Evolutionary conservation across 306 rosid genomes (phyloP), one percentile per base, ranked within the genome.

Genomic region (Cucumis sativus): DNA sequence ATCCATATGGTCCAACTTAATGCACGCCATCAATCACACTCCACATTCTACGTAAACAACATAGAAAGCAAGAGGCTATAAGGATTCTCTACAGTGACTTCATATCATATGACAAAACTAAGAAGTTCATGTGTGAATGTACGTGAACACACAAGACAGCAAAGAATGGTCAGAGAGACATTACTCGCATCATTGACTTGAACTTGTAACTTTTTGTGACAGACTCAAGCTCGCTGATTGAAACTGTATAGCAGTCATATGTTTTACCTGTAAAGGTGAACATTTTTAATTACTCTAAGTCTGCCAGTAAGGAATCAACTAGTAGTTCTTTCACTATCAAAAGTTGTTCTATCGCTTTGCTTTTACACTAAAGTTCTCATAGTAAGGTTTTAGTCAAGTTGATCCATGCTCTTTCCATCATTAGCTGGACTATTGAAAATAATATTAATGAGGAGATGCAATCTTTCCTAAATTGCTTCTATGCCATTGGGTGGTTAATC

Each of bases 141-240:
- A 54, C 35, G 13, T 25, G 33, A 39, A 49, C 6, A 84, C 18
- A 16, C 13, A 77, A 51, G 74, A 33, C 72, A 56, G 20, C 39
- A 39, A 76, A 57, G 74, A 75, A 55, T 80, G 79, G 76, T 63
- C 60, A 78, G 80, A 72, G 79, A 82, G 79, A 69, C 64, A 55
- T 79, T 88, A 95, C 99, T 86, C 99, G 91, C 97, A 95, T 92
- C 97, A 95, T 95, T 41, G 99, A 95, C 73, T 91, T 95, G 91
- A 95, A 92, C 79, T 84, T 85, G 84, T 81, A 92, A 76, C 80
- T 84, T 68, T 92, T 75, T 47, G 93, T 83, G 70, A 95, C 96
- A 73, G 91, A 81, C 81, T 95, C 96, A 62, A 95, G 92, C 87
- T 95, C 99, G 11, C 81, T 76, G 80, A 79, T 83, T 76, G 92